Base-by-base conservation (phyloP, 164 flowering plant species). In the Piper betle region DNA sequence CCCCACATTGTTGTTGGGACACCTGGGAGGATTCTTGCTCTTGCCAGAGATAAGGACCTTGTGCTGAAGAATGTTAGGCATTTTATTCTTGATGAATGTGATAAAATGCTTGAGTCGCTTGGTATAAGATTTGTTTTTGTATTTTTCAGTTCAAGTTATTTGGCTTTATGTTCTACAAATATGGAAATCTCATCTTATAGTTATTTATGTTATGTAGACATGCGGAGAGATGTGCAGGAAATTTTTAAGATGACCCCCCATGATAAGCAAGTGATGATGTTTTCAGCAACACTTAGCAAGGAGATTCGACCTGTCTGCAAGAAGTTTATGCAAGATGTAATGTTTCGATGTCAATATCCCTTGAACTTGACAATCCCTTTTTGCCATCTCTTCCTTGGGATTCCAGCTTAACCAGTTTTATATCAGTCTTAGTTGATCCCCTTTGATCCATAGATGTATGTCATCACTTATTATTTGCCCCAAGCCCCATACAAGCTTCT, bases 281-380 rank as follows among this genome's bases (percentile, higher is more conserved):
- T 93, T 71, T 93, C 99, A 5, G 97, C 99, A 8, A 93, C 99
- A 0, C 95, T 93, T 61, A 90, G 97, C 94, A 93, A 93, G 73
- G 97, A 87, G 70, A 93, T 93, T n/a, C 99, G 96, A 38, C 97
- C 99, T 7, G 97, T 93, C 52, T 93, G 99, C 96, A 88, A 93
- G 81, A 93, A 80, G 65, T 93, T 93, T 68, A 93, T 93, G 99
- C 99, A 93, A 93, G 99, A 93, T 86, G 99, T 93, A 93, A 90
- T 87, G 79, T 82, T 74, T 75, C 71, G 72, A 84, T 75, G 82
- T 84, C 86, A 76, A 76, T 69, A 57, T 69, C 72, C 52, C 73
- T 82, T 73, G 63, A 75, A 69, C 73, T 80, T 79, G 59, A 75
- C 74, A 68, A 77, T 75, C 75, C 65, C 61, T 73, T 57, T 78